These are phyloP conservation scores for Dipodascopsis uninucleata DNA, from an alignment of 805 yeast genomes.

Conservation along the genomic window DNA sequence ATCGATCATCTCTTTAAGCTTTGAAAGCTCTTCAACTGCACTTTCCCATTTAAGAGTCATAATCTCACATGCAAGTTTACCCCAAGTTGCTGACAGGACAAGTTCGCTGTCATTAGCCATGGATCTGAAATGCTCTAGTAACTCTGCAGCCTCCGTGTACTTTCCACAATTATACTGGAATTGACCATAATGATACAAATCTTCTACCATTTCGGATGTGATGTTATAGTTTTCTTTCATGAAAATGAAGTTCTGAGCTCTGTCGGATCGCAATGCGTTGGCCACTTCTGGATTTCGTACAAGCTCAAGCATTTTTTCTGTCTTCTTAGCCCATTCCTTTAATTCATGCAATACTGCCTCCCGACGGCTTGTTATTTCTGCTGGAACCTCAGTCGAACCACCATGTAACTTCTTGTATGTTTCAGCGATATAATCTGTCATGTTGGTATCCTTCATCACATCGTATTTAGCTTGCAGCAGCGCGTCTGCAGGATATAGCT, in stretches of 20 bases:
- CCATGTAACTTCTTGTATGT: slow-evolving; percentile 44
- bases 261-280: slow-evolving; percentile 52
- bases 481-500: slow-evolving; percentile 45
- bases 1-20: slow-evolving; percentile 57
- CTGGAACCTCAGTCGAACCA: slow-evolving; percentile 38
- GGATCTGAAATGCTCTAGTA: slow-evolving; percentile 54
- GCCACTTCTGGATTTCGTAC: slow-evolving; percentile 47
- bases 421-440: slow-evolving; percentile 49
- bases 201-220: slow-evolving; percentile 44
- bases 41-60: slow-evolving; percentile 50
- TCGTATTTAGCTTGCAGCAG: slow-evolving; percentile 50
- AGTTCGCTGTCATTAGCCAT: slow-evolving; percentile 49
- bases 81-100: slow-evolving; percentile 61
- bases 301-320: slow-evolving; percentile 16
- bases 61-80: slow-evolving; percentile 60
- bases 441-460: slow-evolving; percentile 54
- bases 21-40: slow-evolving; percentile 51
- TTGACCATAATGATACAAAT: slow-evolving; percentile 56
- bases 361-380: slow-evolving; percentile 40
- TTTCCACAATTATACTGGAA: slow-evolving; percentile 63
- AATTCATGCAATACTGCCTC: slow-evolving; percentile 38
- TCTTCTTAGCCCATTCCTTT: slow-evolving; percentile 22
- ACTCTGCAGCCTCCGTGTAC: slow-evolving; percentile 56
- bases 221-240: slow-evolving; percentile 45
- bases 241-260: slow-evolving; percentile 49